Conservation (phyloP, 129 eudicot genomes). For the Flaveria brownii region DNA sequence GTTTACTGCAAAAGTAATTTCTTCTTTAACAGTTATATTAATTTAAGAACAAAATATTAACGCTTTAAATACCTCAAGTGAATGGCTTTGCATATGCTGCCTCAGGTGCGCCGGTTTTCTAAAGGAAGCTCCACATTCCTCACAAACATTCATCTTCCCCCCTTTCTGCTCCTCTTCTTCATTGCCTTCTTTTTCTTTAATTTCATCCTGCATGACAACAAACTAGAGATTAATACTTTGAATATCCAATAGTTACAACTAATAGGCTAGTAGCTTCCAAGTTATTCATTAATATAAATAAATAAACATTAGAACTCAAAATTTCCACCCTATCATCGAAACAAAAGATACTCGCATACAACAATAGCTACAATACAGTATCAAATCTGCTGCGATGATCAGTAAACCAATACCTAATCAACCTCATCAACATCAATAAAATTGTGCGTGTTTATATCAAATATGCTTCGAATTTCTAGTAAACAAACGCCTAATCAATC, state of each 20-base stretch:
- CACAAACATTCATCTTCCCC: slow-evolving; percentile 50
- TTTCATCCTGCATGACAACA: slow-evolving; percentile 50
- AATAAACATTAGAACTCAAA: not conserved
- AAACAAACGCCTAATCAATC: too few species aligned
- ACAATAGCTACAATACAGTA: too few species aligned
- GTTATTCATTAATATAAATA: not conserved
- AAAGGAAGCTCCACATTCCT: slow-evolving; percentile 73
- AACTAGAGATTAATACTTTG: not conserved
- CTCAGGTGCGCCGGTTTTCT: slow-evolving; percentile 76
- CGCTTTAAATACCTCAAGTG: slow-evolving; percentile 58
- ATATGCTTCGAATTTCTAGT: not conserved
- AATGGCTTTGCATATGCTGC: slow-evolving; percentile 94
- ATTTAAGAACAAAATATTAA: not conserved
- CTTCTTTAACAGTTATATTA: not conserved
- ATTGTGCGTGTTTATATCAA: not conserved
- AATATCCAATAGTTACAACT: not conserved
- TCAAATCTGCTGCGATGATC: too few species aligned
- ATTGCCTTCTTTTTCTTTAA: slow-evolving; percentile 37
- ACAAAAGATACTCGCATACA: too few species aligned
- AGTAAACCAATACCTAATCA: not conserved
- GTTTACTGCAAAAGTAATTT: not conserved
- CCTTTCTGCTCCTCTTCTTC: slow-evolving; percentile 31
- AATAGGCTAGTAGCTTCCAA: not conserved
- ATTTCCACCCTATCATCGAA: not conserved
- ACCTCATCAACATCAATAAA: not conserved